These are phyloP conservation scores for Ephemerocybe angulata DNA, from an alignment of 768 basidiomycete species.

Conservation along the genomic window DNA sequence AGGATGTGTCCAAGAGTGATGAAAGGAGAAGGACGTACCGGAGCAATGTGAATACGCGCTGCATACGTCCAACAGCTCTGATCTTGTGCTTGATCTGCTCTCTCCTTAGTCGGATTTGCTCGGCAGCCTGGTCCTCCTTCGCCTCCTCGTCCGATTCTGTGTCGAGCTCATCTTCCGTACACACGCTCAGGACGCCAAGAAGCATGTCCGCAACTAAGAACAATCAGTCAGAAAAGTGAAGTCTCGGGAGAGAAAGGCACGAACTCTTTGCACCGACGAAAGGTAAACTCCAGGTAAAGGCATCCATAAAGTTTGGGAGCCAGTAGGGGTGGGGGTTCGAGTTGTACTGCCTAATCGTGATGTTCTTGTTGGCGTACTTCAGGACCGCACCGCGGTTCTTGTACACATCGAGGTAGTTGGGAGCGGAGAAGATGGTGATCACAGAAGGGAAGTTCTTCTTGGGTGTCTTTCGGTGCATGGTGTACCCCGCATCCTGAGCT, in stretches of 20 bases:
- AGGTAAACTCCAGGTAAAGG: slow-evolving; percentile 89
- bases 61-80: slow-evolving; percentile 87
- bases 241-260: slow-evolving; percentile 26
- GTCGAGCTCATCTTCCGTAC: slow-evolving; percentile 89
- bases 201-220: slow-evolving; percentile 92
- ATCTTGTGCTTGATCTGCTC: slow-evolving; percentile 93
- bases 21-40: slow-evolving; percentile 50
- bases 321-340: slow-evolving; percentile 84
- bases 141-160: slow-evolving; percentile 39
- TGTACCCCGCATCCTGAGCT: slow-evolving; percentile 93
- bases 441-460: slow-evolving; percentile 94
- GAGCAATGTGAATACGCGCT: slow-evolving; percentile 82
- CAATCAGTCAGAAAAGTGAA: neutral
- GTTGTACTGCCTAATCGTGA: slow-evolving; percentile 90
- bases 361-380: slow-evolving; percentile 95
- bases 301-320: slow-evolving; percentile 60
- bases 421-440: slow-evolving; percentile 97
- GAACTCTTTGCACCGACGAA: slow-evolving; percentile 96
- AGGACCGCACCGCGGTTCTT: slow-evolving; percentile 96
- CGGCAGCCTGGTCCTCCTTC: slow-evolving; percentile 27
- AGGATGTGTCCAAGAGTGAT: slow-evolving; percentile 2
- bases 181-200: slow-evolving; percentile 89
- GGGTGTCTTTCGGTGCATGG: slow-evolving; percentile 94
- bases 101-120: slow-evolving; percentile 50
- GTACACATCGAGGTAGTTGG: slow-evolving; percentile 97